A percentile compares a stretch with the other conserved stretches of the same genome.
Evolutionary conservation across 2,329 filamentous ascomycete genomes (phyloP).

Genomic region (Ceratocystis huliohia): DNA sequence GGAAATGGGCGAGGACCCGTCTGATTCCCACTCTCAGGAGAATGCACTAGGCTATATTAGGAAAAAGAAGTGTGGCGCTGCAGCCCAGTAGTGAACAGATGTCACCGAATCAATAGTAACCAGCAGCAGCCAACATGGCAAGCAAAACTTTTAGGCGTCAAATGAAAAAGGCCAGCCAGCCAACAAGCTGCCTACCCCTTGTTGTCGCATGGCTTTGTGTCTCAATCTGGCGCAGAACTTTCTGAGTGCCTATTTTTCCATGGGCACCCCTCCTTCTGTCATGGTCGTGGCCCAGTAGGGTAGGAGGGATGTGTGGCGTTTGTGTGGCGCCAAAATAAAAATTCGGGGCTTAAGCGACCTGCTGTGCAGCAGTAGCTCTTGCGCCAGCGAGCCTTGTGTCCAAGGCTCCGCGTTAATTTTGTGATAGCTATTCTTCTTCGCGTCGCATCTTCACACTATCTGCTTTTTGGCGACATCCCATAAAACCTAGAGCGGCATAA

Average conservation of each 20-base stretch:
- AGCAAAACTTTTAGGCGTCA: no score
- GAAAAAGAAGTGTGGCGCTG: conserved; percentile 14
- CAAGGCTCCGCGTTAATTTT: conserved; percentile 19
- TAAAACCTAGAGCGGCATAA: neutral
- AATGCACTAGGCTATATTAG: conserved; percentile 15
- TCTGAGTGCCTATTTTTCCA: no score
- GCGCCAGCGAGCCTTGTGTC: conserved; percentile 16
- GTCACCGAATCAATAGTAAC: no score
- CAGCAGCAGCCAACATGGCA: neutral
- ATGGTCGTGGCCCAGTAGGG: no score
- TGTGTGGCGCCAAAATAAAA: neutral
- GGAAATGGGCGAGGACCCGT: neutral
- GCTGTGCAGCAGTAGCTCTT: neutral
- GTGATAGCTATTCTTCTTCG: conserved; percentile 6
- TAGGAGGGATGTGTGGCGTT: no score
- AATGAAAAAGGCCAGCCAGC: no score
- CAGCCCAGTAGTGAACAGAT: neutral
- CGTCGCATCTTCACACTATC: conserved; percentile 14
- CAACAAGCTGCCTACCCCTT: no score
- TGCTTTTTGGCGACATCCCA: neutral
- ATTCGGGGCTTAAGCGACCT: neutral
- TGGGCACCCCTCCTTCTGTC: no score
- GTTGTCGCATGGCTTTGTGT: no score
- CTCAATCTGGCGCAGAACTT: no score
- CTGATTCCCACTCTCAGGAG: conserved; percentile 14